Evolutionary conservation across 2,329 filamentous ascomycete species (phyloP), one percentile per base, ranked within the genome.

Genomic region (Clathrospora elynae): DNA sequence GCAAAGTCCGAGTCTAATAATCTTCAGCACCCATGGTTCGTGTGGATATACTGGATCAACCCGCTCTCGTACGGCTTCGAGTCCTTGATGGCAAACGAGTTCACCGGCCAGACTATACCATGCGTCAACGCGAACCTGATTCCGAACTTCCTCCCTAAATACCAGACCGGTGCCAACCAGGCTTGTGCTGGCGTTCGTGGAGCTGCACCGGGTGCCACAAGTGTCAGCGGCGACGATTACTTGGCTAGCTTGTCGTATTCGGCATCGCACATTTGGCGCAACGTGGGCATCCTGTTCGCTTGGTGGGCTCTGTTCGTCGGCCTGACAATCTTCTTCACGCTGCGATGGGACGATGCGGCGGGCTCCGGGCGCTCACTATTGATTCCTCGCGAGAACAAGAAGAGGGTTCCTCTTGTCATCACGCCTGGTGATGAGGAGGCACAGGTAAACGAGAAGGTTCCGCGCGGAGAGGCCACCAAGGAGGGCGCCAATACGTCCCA

Each of bases 61-160:
- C 88, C 88, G 1, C 75, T 95, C 1, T 81, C 81, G 0, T 95
- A 93, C 51, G 82, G 82, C 0, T 95, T 93, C 59, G 88, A 95
- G 66, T 75, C 82, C 0, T 73, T 93, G 13, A 83, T 91, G 76
- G 80, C 87, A 45, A 93, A 93, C 66, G 95, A 71, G 30, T 67
- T 60, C 0, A 81, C 59, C 9, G 56, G 44, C 22, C 71, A 36
- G 7, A 33, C 58, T 2, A 75, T 83, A 12, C 68, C 73, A 1
- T 83, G 81, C 43, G 75, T 75, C 3, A 73, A 70, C 2, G 50
- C 48, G 18, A 80, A 79, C 45, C 64, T 83, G 5, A 71, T 83
- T 3, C 80, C 80, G 0, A 61, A 57, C 73, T 51, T 62, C 34
- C 78, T 79, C 0, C 70, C 74, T 0, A 70, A 71, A 1, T 84